Base-by-base conservation (phyloP, 2,329 filamentous ascomycete genomes). In the Alternaria sp. region DNA sequence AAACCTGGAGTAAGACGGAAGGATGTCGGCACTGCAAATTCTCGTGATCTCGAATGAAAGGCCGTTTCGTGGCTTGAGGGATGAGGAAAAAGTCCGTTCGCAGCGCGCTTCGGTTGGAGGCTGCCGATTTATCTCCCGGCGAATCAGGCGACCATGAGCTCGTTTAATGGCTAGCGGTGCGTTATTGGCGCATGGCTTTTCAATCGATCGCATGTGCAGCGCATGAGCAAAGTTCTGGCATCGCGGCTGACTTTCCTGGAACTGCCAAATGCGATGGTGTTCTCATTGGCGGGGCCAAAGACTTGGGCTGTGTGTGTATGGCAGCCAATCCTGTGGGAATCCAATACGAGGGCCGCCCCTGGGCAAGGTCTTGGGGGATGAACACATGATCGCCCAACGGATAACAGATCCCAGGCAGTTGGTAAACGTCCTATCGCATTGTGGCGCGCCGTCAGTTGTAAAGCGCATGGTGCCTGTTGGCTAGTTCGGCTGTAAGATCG, bases 401-500 rank as follows among this genome's bases (percentile, higher is more conserved):
- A 28, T 52, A 36, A 60, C n/a, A 11, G 25, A 52, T 55, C 28
- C 57, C 43, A 28, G 55, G 49, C 54, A 45, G 12, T 40, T 54
- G 43, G 30, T 40, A 40, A 43, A 44, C 50, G 21, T 17, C 47
- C 47, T 63, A 28, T 25, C 43, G 50, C 50, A 32, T 57, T 23
- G 47, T 44, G 32, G 57, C 46, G 50, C 30, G 44, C 32, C 32
- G 45, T 32, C 43, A 28, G 50, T 47, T 40, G 45, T 32, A 26
- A 54, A 49, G 50, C 50, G 60, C 56, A 50, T 59, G 43, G 51
- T 55, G 49, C 61, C 50, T 55, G 47, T 58, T 55, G 61, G 26
- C 50, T 60, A 57, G 51, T 32, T 52, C 46, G 26, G 51, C 36
- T 25, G 45, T 23, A 47, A 36, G 30, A 32, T 28, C 25, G 45